Evolutionary conservation across 441 rosid species (phyloP).

Genomic region (Erodium moschatum): DNA sequence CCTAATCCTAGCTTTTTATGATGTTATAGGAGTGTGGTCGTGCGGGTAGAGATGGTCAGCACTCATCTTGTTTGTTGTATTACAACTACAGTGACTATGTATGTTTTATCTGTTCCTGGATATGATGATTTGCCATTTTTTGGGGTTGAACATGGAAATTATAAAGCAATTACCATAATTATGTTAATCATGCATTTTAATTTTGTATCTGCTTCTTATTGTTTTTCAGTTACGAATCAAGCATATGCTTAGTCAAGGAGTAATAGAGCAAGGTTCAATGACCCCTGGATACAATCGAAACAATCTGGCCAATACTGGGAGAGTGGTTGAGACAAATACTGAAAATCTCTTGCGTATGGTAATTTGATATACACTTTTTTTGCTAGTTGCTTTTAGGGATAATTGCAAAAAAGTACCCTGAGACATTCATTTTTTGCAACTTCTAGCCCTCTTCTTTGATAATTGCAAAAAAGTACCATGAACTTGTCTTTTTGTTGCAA

Average conservation of each 20-base stretch:
- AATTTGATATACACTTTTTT: conserved; percentile 18
- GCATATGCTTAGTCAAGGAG: conserved; percentile 92
- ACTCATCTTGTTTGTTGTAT: conserved; percentile 80
- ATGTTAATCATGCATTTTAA: background rate
- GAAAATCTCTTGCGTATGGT: conserved; percentile 94
- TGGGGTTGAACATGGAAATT: background rate
- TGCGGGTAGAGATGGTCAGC: conserved; percentile 95
- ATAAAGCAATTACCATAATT: background rate
- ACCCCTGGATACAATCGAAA: conserved; percentile 49
- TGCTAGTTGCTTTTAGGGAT: conserved; percentile 7
- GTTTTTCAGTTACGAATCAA: conserved; percentile 69
- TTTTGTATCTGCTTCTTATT: conserved; percentile 11
- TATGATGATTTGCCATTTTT: background rate
- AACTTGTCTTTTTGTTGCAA: too few species aligned
- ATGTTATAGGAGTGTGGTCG: conserved; percentile 85
- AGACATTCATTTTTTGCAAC: too few species aligned
- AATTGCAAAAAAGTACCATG: too few species aligned
- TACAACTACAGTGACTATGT: conserved; percentile 89
- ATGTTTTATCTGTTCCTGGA: conserved; percentile 27
- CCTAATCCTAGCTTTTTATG: conserved; percentile 11
- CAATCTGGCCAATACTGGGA: conserved; percentile 46
- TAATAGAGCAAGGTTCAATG: conserved; percentile 56
- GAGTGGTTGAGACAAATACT: conserved; percentile 72
- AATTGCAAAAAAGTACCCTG: too few species aligned
- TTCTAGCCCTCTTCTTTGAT: too few species aligned